phyloP scores from a whole-genome alignment of 2,329 filamentous ascomycete species.

The Botrytis squamosa region DNA sequence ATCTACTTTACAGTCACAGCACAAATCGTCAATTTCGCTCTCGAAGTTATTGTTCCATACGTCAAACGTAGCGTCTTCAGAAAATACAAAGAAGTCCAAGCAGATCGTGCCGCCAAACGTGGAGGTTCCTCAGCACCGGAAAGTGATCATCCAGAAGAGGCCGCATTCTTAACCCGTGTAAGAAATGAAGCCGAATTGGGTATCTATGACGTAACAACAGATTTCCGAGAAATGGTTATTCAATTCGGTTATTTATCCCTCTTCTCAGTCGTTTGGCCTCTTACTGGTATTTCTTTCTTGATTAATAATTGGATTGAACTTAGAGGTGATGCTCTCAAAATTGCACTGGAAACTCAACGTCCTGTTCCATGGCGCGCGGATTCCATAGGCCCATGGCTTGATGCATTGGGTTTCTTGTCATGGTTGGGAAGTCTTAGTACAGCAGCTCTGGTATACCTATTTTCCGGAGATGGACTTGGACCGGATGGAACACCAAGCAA shows the following conservation, averaged over 20 bases:
- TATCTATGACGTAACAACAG: constrained; percentile 83
- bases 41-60: constrained; percentile 83
- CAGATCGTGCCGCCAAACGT: constrained; percentile 56
- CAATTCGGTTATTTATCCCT: constrained; percentile 83
- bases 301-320: constrained; percentile 97
- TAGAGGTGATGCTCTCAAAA: constrained; percentile 90
- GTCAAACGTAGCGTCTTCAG: constrained; percentile 74
- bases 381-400: constrained; percentile 90
- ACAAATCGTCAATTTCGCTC: constrained; percentile 81
- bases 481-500: constrained; percentile 64
- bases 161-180: constrained; percentile 75
- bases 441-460: constrained; percentile 85
- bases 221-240: constrained; percentile 91
- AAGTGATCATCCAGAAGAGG: constrained; percentile 72
- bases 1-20: constrained; percentile 96
- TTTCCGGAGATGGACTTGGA: constrained; percentile 67
- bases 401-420: constrained; percentile 81
- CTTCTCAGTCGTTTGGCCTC: constrained; percentile 91
- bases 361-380: constrained; percentile 88
- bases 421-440: constrained; percentile 91
- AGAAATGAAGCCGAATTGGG: constrained; percentile 79
- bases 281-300: constrained; percentile 86
- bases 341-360: constrained; percentile 82
- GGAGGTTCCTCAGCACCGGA: constrained; percentile 43
- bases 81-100: constrained; percentile 76